Conservation (phyloP, 768 basidiomycete genomes). For the Tylopilus rubrobrunneus region DNA sequence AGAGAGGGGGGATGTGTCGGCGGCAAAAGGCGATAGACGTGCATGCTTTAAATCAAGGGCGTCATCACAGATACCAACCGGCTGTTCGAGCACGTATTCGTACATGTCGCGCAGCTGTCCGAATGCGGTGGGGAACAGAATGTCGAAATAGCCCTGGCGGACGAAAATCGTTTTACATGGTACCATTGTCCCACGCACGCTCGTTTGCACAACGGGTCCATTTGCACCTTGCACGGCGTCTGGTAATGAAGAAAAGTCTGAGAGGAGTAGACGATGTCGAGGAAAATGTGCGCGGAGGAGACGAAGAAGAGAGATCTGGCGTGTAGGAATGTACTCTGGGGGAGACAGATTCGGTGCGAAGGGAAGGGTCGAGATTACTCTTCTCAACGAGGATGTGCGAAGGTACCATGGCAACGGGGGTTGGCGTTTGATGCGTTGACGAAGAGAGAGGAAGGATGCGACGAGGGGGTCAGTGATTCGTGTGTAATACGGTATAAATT, state of each 20-base stretch:
- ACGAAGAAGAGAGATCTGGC: slow-evolving; percentile 79
- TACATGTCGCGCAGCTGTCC: slow-evolving; percentile 85
- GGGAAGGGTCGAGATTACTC: slow-evolving; percentile 66
- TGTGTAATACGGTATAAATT: slow-evolving; percentile 81
- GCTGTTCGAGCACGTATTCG: slow-evolving; percentile 71
- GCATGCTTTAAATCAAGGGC: slow-evolving; percentile 24
- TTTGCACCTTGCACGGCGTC: slow-evolving; percentile 65
- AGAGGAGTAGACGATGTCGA: slow-evolving; percentile 87
- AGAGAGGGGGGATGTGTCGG: slow-evolving; percentile 45
- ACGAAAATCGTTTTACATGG: slow-evolving; percentile 90
- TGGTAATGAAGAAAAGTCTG: slow-evolving; percentile 87
- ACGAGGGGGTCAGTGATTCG: slow-evolving; percentile 85
- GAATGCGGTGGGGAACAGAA: slow-evolving; percentile 96
- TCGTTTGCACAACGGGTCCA: slow-evolving; percentile 95
- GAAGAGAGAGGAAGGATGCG: slow-evolving; percentile 67
- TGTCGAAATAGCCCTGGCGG: slow-evolving; percentile 95
- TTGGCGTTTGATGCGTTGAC: slow-evolving; percentile 53
- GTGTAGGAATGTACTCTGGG: slow-evolving; percentile 92
- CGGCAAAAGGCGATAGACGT: slow-evolving; percentile 51
- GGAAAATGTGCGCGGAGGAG: slow-evolving; percentile 83
- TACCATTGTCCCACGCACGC: slow-evolving; percentile 78
- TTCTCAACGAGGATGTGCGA: slow-evolving; percentile 54
- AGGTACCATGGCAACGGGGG: slow-evolving; percentile 57
- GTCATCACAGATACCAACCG: slow-evolving; percentile 28
- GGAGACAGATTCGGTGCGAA: slow-evolving; percentile 86